Conservation (phyloP, 1,284 basidiomycete genomes). For the Ceratobasidium theobromae region DNA sequence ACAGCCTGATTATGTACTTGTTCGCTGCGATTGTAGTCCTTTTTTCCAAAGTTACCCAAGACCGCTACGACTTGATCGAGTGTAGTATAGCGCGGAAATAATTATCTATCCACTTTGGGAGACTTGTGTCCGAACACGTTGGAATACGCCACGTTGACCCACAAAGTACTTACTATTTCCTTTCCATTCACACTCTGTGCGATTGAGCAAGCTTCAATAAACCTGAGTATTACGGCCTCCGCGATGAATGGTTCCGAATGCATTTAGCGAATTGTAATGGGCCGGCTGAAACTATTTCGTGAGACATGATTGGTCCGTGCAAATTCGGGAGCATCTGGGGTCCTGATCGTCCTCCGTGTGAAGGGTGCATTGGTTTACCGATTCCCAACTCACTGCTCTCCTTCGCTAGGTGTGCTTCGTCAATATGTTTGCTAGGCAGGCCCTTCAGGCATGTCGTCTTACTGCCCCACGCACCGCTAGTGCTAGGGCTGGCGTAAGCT, state of each 20-base stretch:
- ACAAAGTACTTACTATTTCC: too few species aligned
- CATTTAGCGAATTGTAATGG: neutral
- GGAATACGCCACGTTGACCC: too few species aligned
- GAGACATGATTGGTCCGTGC: slow-evolving; percentile 9
- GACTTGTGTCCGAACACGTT: too few species aligned
- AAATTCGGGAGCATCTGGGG: slow-evolving; percentile 26
- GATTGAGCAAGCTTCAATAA: neutral
- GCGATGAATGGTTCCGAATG: neutral
- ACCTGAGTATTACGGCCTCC: neutral
- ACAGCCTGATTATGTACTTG: neutral
- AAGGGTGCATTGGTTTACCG: slow-evolving; percentile 17
- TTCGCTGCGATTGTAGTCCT: slow-evolving; percentile 2
- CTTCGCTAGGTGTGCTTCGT: slow-evolving; percentile 14
- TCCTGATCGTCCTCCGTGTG: slow-evolving; percentile 26
- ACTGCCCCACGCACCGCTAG: slow-evolving; percentile 12
- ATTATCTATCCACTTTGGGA: neutral
- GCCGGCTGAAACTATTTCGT: neutral
- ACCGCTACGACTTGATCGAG: neutral
- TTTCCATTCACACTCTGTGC: too few species aligned
- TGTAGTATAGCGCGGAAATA: slow-evolving; percentile 27
- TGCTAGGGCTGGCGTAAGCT: slow-evolving; percentile 14
- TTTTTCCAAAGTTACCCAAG: neutral
- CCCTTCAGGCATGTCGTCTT: slow-evolving; percentile 19
- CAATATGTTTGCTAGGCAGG: slow-evolving; percentile 33
- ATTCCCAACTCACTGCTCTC: slow-evolving; percentile 21